These are phyloP conservation scores for Chaetomium strumarium DNA, from an alignment of 2,329 filamentous ascomycete species.

Conservation along the genomic window DNA sequence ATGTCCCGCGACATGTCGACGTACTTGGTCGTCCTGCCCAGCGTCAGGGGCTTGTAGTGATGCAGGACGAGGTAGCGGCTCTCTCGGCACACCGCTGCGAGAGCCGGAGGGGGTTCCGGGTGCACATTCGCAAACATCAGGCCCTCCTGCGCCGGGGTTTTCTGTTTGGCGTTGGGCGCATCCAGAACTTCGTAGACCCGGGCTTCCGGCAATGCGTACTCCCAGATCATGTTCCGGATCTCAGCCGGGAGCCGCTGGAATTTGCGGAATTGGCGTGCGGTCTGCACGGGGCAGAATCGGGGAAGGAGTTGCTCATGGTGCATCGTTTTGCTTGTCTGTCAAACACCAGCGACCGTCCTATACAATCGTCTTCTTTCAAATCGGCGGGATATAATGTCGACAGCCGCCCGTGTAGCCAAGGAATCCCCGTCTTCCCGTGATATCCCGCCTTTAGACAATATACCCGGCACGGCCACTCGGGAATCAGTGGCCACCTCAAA, in stretches of 20 bases:
- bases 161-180: slow-evolving; percentile 36
- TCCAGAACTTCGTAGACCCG: slow-evolving; percentile 44
- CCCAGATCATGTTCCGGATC: slow-evolving; percentile 42
- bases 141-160: slow-evolving; percentile 35
- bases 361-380: background rate
- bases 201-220: slow-evolving; percentile 38
- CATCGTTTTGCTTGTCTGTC: slow-evolving; percentile 11
- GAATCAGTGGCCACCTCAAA: slow-evolving; percentile 23
- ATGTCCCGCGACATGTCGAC: slow-evolving; percentile 42
- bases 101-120: slow-evolving; percentile 39
- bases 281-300: slow-evolving; percentile 14
- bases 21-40: slow-evolving; percentile 42
- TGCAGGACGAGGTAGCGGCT: slow-evolving; percentile 38
- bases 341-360: background rate
- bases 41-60: slow-evolving; percentile 39
- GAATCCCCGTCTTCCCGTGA: slow-evolving; percentile 13
- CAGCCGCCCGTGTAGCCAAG: slow-evolving; percentile 10
- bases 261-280: slow-evolving; percentile 24
- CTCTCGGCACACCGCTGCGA: slow-evolving; percentile 41
- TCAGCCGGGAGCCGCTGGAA: slow-evolving; percentile 37
- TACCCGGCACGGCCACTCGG: slow-evolving; percentile 26
- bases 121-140: slow-evolving; percentile 44
- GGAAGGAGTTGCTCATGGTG: slow-evolving; percentile 23
- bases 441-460: slow-evolving; percentile 19
- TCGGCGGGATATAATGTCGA: slow-evolving; percentile 8